Percentiles rank a stretch among this genome's conserved stretches.
phyloP scores from a whole-genome alignment of 495 filamentous ascomycete species.

The Penicillium taxi region DNA sequence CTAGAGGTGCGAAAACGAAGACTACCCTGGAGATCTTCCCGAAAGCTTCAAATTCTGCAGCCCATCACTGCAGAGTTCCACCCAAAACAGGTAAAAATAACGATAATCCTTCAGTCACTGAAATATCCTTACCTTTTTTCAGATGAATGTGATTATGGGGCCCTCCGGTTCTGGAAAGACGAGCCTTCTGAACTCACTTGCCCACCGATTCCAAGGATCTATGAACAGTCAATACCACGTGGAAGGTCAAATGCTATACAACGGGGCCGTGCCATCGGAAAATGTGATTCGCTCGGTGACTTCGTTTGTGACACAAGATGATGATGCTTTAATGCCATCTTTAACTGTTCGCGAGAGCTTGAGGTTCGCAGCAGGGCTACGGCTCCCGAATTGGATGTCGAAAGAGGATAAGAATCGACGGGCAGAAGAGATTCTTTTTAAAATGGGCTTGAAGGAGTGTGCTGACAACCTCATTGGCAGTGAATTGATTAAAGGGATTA shows the following conservation, averaged over 20 bases:
- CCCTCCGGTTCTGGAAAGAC: slow-evolving; percentile 71
- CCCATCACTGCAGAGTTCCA: slow-evolving; percentile 55
- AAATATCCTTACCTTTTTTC: no score
- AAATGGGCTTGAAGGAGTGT: slow-evolving; percentile 70
- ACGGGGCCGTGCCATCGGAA: slow-evolving; percentile 55
- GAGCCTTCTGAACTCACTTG: slow-evolving; percentile 61
- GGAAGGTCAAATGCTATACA: slow-evolving; percentile 55
- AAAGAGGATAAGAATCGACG: slow-evolving; percentile 52
- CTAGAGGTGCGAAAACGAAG: slow-evolving; percentile 55
- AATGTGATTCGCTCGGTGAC: slow-evolving; percentile 59
- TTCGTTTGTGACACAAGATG: slow-evolving; percentile 70
- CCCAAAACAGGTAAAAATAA: slow-evolving; percentile 47
- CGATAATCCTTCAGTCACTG: no score
- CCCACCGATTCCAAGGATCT: slow-evolving; percentile 51
- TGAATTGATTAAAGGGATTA: slow-evolving; percentile 66
- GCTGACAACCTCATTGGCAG: slow-evolving; percentile 66
- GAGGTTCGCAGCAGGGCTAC: slow-evolving; percentile 56
- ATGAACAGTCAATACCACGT: slow-evolving; percentile 45
- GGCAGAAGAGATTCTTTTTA: slow-evolving; percentile 62
- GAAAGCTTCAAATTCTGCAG: slow-evolving; percentile 51
- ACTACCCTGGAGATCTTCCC: slow-evolving; percentile 32
- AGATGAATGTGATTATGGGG: slow-evolving; percentile 74
- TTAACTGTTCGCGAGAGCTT: slow-evolving; percentile 68
- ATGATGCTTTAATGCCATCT: slow-evolving; percentile 64
- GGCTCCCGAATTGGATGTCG: slow-evolving; percentile 60